These are phyloP conservation scores for Tricholoma saponaceum DNA, from an alignment of 768 basidiomycete genomes.

Conservation along the genomic window DNA sequence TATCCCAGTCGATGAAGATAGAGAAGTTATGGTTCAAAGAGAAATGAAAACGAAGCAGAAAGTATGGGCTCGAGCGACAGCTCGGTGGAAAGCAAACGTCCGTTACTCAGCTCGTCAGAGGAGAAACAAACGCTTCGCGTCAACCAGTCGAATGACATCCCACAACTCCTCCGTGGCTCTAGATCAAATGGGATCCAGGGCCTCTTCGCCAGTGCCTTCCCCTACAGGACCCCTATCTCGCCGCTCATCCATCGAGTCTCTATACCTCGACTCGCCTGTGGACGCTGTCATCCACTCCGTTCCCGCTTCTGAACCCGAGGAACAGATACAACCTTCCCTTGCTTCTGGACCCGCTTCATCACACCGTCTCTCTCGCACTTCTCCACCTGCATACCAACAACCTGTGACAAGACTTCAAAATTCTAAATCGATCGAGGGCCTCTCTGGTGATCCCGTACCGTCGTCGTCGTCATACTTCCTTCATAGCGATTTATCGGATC, in stretches of 20 bases:
- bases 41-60: constrained; percentile 50
- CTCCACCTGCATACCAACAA: constrained; percentile 45
- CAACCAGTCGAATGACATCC: constrained; percentile 18
- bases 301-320: constrained; percentile 5
- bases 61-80: constrained; percentile 61
- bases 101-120: constrained; percentile 60
- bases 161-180: constrained; percentile 22
- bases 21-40: constrained; percentile 34
- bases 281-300: neutral
- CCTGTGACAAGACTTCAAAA: constrained; percentile 13
- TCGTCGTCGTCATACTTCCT: constrained; percentile 6
- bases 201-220: constrained; percentile 5
- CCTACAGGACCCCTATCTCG: constrained; percentile 22
- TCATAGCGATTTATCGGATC: constrained; percentile 10
- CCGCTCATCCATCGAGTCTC: constrained; percentile 25
- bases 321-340: constrained; percentile 7
- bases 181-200: constrained; percentile 6
- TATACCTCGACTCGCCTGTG: constrained; percentile 4
- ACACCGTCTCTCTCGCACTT: constrained; percentile 18
- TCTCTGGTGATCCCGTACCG: neutral
- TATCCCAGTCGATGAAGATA: constrained; percentile 22
- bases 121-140: constrained; percentile 35
- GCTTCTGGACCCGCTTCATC: constrained; percentile 10
- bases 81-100: constrained; percentile 65
- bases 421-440: constrained; percentile 5